Percentiles rank a stretch among this genome's conserved stretches.
Evolutionary conservation across 306 rosid species (phyloP).

Genomic region (Quercus mongolica): DNA sequence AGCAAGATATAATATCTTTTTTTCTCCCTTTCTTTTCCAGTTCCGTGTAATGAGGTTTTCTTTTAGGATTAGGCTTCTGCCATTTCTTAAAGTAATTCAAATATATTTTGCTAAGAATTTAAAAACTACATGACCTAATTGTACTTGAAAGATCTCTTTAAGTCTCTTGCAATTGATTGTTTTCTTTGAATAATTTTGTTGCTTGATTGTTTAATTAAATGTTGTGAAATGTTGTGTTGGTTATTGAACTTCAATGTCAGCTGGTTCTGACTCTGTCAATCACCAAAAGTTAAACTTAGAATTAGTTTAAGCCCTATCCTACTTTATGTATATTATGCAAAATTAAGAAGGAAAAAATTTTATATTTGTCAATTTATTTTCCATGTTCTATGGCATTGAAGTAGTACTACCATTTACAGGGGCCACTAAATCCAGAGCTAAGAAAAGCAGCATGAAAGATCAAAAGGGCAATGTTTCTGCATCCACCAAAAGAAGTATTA

Average conservation of each 20-base stretch:
- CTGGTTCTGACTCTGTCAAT: conserved; percentile 47
- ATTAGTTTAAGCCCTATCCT: conserved; percentile 31
- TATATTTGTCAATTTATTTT: conserved; percentile 2
- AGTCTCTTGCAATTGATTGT: background rate
- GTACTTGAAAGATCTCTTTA: background rate
- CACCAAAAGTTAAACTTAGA: conserved; percentile 30
- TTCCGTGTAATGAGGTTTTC: background rate
- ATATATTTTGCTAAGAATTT: background rate
- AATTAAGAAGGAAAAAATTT: background rate
- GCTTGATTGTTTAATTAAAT: background rate
- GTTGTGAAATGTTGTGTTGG: background rate
- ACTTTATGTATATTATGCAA: background rate
- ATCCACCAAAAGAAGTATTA: conserved; percentile 26
- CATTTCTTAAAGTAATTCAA: background rate
- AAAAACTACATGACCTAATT: background rate
- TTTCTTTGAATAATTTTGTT: conserved; percentile 15
- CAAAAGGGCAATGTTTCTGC: conserved; percentile 30
- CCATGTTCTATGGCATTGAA: conserved; percentile 1
- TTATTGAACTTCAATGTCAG: conserved; percentile 19
- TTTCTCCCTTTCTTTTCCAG: background rate
- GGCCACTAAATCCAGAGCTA: conserved; percentile 33
- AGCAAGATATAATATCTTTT: background rate
- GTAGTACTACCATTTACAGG: conserved; percentile 30
- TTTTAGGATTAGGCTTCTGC: background rate
- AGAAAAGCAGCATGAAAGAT: conserved; percentile 44